phyloP scores from a whole-genome alignment of 805 yeast species.

The Candida broadrunensis region DNA sequence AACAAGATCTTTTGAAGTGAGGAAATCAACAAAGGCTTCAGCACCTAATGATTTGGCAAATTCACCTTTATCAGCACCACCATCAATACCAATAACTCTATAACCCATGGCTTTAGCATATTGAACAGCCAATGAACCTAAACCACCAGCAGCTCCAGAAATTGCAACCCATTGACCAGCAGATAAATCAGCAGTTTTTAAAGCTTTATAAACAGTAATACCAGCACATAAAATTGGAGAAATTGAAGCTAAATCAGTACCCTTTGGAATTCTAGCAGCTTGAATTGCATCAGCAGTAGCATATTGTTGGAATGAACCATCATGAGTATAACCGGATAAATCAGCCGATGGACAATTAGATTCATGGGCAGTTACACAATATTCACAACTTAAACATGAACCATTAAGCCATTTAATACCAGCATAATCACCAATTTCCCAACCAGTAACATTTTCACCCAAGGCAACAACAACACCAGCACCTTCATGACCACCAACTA shows the following conservation, averaged over 20 bases:
- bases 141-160: conserved; percentile 80
- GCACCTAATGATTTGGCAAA: conserved; percentile 62
- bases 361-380: conserved; percentile 64
- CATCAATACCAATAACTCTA: conserved; percentile 70
- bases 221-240: conserved; percentile 91
- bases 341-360: conserved; percentile 69
- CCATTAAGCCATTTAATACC: conserved; percentile 85
- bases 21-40: conserved; percentile 61
- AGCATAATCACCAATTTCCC: conserved; percentile 76
- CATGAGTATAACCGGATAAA: conserved; percentile 77
- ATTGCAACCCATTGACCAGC: conserved; percentile 78
- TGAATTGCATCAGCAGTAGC: conserved; percentile 86
- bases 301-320: conserved; percentile 90
- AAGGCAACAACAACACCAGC: conserved; percentile 81
- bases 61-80: conserved; percentile 60
- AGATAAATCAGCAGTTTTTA: conserved; percentile 68
- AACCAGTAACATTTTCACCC: conserved; percentile 66
- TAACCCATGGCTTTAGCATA: conserved; percentile 76
- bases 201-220: conserved; percentile 86
- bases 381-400: conserved; percentile 75
- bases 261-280: conserved; percentile 76
- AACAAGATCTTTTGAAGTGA: conserved; percentile 51
- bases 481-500: conserved; percentile 90
- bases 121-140: conserved; percentile 72
- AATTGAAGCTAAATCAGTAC: conserved; percentile 68